These are phyloP conservation scores for Bonia amplexicaulis DNA, from an alignment of 176 grass and related monocot species.

Conservation along the genomic window DNA sequence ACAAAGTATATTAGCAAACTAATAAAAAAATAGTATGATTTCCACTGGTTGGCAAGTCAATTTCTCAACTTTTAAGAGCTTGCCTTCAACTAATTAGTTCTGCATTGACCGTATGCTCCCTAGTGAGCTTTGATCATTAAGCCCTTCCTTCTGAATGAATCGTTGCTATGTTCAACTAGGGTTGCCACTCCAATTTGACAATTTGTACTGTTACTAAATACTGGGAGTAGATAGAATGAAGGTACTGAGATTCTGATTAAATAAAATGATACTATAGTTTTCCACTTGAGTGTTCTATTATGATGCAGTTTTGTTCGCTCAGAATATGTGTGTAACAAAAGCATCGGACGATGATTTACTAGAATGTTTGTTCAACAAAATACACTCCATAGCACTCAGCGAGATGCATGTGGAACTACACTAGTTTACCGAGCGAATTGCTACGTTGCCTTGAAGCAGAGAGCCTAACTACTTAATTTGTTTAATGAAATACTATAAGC, in stretches of 20 bases:
- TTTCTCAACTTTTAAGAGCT: too few species aligned
- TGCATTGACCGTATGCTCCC: too few species aligned
- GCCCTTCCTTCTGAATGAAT: too few species aligned
- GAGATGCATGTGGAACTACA: background rate
- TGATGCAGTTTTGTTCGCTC: background rate
- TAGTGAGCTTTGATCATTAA: too few species aligned
- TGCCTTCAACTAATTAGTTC: too few species aligned
- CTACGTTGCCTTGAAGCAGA: background rate
- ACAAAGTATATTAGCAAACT: background rate
- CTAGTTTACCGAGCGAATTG: background rate
- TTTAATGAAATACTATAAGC: background rate
- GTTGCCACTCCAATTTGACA: too few species aligned
- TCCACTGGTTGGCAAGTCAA: too few species aligned
- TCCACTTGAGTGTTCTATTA: background rate
- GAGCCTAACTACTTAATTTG: background rate
- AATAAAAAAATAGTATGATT: too few species aligned
- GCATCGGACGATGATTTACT: background rate
- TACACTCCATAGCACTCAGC: background rate
- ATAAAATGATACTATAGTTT: background rate
- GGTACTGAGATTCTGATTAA: too few species aligned
- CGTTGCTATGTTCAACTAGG: too few species aligned
- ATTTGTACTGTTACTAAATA: too few species aligned
- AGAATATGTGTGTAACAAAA: background rate
- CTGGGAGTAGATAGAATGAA: too few species aligned
- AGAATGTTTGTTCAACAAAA: background rate